Evolutionary conservation across 305 asterid species (phyloP).

Genomic region (Solanum hybrid): DNA sequence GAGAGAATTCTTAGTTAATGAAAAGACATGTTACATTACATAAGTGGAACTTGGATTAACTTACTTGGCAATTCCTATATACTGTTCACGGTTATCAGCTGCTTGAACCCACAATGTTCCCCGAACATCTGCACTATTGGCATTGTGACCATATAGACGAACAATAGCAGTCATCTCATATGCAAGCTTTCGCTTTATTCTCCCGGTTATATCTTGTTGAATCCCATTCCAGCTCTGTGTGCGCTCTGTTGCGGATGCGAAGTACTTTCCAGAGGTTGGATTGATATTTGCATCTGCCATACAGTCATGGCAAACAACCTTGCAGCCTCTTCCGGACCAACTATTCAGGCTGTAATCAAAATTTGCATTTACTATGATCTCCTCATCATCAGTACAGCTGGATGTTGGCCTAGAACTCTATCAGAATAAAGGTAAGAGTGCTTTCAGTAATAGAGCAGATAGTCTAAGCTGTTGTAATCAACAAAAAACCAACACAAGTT

Average conservation of each 20-base stretch:
- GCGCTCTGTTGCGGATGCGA: slow-evolving; percentile 64
- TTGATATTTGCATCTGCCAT: slow-evolving; percentile 55
- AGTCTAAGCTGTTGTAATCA: neutral
- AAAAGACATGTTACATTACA: neutral
- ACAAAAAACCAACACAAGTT: neutral
- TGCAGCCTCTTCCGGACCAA: slow-evolving; percentile 89
- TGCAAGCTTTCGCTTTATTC: slow-evolving; percentile 61
- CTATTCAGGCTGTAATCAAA: slow-evolving; percentile 62
- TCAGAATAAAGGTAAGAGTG: neutral
- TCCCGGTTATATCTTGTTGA: slow-evolving; percentile 87
- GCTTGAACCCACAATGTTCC: slow-evolving; percentile 70
- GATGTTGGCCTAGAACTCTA: slow-evolving; percentile 29
- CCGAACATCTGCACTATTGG: slow-evolving; percentile 38
- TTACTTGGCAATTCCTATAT: slow-evolving; percentile 68
- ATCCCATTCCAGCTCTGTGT: slow-evolving; percentile 82
- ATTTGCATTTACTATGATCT: slow-evolving; percentile 40
- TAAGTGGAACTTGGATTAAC: neutral
- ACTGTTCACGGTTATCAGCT: slow-evolving; percentile 66
- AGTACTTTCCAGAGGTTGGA: slow-evolving; percentile 67
- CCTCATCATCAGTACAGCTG: slow-evolving; percentile 26
- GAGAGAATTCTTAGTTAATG: neutral
- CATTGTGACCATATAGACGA: slow-evolving; percentile 50
- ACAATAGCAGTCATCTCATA: slow-evolving; percentile 66
- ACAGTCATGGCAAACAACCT: slow-evolving; percentile 46
- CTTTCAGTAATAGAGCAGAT: neutral